Percentiles rank a stretch among this genome's conserved stretches.
Evolutionary conservation across 192 early-diverging fungal genomes (phyloP).

Genomic region (Backusella macrospora): DNA sequence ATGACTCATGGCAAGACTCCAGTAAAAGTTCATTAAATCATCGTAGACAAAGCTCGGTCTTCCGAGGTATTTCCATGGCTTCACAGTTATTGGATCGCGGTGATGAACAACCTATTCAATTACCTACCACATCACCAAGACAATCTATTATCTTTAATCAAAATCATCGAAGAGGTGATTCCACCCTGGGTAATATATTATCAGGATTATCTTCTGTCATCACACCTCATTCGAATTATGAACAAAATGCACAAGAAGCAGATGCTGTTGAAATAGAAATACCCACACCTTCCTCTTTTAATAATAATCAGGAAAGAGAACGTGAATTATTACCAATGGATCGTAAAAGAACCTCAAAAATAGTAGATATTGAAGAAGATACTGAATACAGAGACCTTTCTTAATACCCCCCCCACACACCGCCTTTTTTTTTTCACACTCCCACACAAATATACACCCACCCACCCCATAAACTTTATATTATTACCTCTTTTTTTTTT

Average conservation of each 20-base stretch:
- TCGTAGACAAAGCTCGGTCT: slow-evolving; percentile 34
- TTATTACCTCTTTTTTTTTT: not conserved
- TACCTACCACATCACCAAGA: slow-evolving; percentile 16
- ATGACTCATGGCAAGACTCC: not conserved
- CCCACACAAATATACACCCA: no score
- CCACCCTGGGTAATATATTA: slow-evolving; percentile 15
- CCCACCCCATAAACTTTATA: not conserved
- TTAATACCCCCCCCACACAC: slow-evolving; percentile 1
- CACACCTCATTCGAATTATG: not conserved
- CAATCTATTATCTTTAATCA: not conserved
- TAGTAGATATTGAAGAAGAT: slow-evolving; percentile 26
- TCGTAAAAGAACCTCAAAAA: slow-evolving; percentile 9
- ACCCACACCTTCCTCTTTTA: slow-evolving; percentile 27
- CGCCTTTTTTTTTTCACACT: not conserved
- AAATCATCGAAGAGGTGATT: slow-evolving; percentile 10
- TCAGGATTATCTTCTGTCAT: slow-evolving; percentile 15
- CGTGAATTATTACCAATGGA: slow-evolving; percentile 22
- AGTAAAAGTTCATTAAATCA: not conserved
- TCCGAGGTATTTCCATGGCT: slow-evolving; percentile 40
- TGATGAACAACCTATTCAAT: slow-evolving; percentile 28
- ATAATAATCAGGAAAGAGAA: not conserved
- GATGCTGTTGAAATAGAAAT: slow-evolving; percentile 44
- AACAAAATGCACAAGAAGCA: not conserved
- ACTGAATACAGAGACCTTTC: slow-evolving; percentile 20
- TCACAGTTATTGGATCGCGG: slow-evolving; percentile 40